phyloP scores from a whole-genome alignment of 2,329 filamentous ascomycete species.

The Scytalidium lignicola region DNA sequence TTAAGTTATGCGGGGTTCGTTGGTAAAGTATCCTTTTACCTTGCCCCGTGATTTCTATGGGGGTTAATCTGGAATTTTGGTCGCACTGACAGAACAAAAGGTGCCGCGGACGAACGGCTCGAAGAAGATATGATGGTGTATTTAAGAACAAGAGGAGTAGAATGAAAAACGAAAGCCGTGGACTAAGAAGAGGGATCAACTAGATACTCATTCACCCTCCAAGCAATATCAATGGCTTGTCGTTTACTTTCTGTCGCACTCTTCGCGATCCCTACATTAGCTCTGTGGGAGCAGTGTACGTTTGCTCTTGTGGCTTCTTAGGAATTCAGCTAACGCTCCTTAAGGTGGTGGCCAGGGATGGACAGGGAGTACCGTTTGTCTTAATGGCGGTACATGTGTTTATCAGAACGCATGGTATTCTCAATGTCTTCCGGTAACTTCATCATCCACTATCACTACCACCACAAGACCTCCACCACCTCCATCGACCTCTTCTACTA shows the following conservation, averaged over 20 bases:
- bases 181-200: too few relatives aligned
- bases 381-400: slow-evolving; percentile 18
- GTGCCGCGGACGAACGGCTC: too few relatives aligned
- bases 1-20: too few relatives aligned
- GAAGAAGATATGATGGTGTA: too few relatives aligned
- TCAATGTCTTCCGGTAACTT: slow-evolving; percentile 5
- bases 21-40: too few relatives aligned
- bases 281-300: not conserved
- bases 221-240: not conserved
- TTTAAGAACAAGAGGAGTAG: too few relatives aligned
- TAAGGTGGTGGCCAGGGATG: slow-evolving; percentile 25
- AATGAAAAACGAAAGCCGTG: too few relatives aligned
- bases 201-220: too few relatives aligned
- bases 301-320: not conserved
- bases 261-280: not conserved
- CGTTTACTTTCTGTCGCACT: not conserved
- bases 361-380: slow-evolving; percentile 23
- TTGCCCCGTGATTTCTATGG: too few relatives aligned
- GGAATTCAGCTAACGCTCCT: not conserved
- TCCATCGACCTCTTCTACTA: not conserved
- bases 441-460: not conserved
- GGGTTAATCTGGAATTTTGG: too few relatives aligned
- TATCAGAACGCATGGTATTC: slow-evolving; percentile 10
- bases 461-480: not conserved
- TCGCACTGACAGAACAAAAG: too few relatives aligned